phyloP scores from a whole-genome alignment of 1,139 yeast genomes.

The Meyerozyma smithsonii region DNA sequence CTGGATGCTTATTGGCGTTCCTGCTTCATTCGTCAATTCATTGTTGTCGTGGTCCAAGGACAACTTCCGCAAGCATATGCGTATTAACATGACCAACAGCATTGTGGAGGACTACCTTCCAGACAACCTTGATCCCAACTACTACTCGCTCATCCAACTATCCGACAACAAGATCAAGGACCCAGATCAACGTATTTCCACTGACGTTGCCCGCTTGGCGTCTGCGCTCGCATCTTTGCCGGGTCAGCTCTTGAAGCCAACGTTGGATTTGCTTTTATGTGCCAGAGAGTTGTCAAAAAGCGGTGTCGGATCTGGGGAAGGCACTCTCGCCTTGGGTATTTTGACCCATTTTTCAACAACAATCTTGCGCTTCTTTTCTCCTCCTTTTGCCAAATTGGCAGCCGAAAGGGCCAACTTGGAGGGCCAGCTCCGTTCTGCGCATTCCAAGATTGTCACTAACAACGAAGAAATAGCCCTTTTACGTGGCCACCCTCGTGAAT shows the following conservation, averaged over 20 bases:
- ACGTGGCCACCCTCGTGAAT: constrained; percentile 76
- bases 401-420: constrained; percentile 76
- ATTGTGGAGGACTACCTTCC: constrained; percentile 70
- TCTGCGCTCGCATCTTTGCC: constrained; percentile 70
- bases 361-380: constrained; percentile 70
- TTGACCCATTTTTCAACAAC: constrained; percentile 80
- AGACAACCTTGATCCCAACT: constrained; percentile 47
- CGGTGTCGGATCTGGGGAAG: constrained; percentile 82
- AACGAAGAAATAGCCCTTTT: constrained; percentile 86
- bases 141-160: constrained; percentile 50
- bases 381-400: constrained; percentile 84
- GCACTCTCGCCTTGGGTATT: constrained; percentile 74
- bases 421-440: constrained; percentile 79
- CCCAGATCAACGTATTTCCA: constrained; percentile 79
- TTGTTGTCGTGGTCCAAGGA: constrained; percentile 68
- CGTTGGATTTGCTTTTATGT: constrained; percentile 74
- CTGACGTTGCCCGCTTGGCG: constrained; percentile 74
- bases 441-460: constrained; percentile 73
- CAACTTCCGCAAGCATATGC: constrained; percentile 59
- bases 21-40: constrained; percentile 80
- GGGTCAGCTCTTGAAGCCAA: constrained; percentile 83
- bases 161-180: constrained; percentile 56
- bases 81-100: constrained; percentile 60
- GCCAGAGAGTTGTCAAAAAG: constrained; percentile 73
- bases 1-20: constrained; percentile 86